These are phyloP conservation scores for Aspergillus sparsus DNA, from an alignment of 495 filamentous ascomycete genomes.

Conservation along the genomic window DNA sequence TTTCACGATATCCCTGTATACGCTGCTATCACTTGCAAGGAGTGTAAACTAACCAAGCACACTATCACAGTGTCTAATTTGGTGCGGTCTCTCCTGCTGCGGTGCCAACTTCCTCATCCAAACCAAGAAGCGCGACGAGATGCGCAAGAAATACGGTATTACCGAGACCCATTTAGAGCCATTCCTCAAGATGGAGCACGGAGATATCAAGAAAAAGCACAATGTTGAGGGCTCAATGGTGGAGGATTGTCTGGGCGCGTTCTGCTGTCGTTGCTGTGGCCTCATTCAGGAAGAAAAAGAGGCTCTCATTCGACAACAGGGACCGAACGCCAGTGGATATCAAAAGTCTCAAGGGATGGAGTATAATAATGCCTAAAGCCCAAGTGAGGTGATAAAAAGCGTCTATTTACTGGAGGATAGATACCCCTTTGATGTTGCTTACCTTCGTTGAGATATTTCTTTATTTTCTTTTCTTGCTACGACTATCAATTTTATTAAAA, in stretches of 20 bases:
- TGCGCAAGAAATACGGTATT: conserved; percentile 13
- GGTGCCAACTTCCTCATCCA: conserved; percentile 14
- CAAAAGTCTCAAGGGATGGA: conserved; percentile 12
- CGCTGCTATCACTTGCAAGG: no score
- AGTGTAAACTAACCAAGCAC: neutral
- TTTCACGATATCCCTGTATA: no score
- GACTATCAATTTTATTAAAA: no score
- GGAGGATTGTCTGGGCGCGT: conserved; percentile 13
- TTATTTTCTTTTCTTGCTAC: no score
- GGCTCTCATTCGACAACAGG: neutral
- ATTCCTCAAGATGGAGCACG: conserved; percentile 5
- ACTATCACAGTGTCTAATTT: conserved; percentile 13
- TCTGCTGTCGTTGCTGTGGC: conserved; percentile 11
- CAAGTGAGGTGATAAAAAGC: no score
- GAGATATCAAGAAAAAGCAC: conserved; percentile 15
- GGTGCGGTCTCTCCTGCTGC: conserved; percentile 16
- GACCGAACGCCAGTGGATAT: neutral
- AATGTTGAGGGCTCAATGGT: conserved; percentile 8
- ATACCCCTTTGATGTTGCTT: no score
- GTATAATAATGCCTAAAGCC: conserved; percentile 1
- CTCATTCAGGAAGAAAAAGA: conserved; percentile 16
- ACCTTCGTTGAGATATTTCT: no score
- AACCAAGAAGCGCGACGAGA: conserved; percentile 8
- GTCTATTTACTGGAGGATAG: no score
- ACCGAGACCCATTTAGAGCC: conserved; percentile 12